These are phyloP conservation scores for Sphaerobolus stellatus DNA, from an alignment of 1,284 basidiomycete species.

Conservation along the genomic window DNA sequence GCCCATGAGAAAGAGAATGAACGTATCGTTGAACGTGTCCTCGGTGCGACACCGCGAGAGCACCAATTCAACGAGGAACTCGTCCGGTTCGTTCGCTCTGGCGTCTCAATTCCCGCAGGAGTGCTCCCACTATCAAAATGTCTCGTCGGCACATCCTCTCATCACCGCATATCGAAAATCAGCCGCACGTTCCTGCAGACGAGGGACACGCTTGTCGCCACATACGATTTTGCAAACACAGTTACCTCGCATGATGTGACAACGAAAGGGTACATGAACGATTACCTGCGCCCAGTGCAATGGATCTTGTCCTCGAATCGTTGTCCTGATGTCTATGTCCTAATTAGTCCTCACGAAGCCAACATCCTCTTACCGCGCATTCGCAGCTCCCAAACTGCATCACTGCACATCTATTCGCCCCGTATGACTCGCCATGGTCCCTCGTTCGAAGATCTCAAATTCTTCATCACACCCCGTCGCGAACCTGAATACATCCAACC, in stretches of 20 bases:
- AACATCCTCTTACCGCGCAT: conserved; percentile 41
- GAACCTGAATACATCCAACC: conserved; percentile 20
- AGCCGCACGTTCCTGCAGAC: conserved; percentile 20
- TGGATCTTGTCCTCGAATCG: conserved; percentile 39
- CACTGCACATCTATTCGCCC: conserved; percentile 46
- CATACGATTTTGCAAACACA: conserved; percentile 33
- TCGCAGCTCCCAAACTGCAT: conserved; percentile 30
- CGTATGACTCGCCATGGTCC: conserved; percentile 35
- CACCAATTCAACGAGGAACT: conserved; percentile 29
- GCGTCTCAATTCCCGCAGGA: conserved; percentile 14
- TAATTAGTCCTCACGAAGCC: conserved; percentile 49
- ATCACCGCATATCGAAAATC: conserved; percentile 5
- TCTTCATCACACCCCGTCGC: conserved; percentile 33
- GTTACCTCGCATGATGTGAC: conserved; percentile 5
- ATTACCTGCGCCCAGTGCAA: conserved; percentile 44
- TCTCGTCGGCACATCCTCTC: conserved; percentile 21
- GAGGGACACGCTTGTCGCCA: conserved; percentile 25
- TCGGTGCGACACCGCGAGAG: conserved; percentile 21
- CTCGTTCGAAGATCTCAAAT: conserved; percentile 40
- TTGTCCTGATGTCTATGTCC: conserved; percentile 35
- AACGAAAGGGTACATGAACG: conserved; percentile 12
- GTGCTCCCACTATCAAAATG: background rate
- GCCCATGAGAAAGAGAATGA: conserved; percentile 44
- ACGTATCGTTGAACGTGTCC: conserved; percentile 37
- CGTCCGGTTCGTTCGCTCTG: conserved; percentile 27